Base-by-base conservation (phyloP, 2,329 filamentous ascomycete species). In the Plenodomus tracheiphilus region DNA sequence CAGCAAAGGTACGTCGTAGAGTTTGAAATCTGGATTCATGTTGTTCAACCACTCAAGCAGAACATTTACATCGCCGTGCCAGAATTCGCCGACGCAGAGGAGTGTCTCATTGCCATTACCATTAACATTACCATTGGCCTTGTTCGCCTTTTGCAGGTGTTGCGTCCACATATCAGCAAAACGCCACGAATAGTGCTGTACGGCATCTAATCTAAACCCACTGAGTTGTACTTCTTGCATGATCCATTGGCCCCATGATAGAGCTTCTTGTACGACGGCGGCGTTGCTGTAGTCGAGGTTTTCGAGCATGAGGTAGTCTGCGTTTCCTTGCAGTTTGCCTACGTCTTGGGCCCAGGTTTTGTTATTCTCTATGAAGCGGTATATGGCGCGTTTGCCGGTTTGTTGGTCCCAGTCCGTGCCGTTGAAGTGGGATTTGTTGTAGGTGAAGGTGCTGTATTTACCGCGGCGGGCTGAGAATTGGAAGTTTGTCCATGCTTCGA, bases 81-180 rank as follows among this genome's bases (percentile, higher is more conserved):
- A 88, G 62, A 85, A 87, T 62, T 88, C 86, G 4, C 83, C 85
- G 1, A 88, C 79, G 11, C 86, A 74, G 59, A 87, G 84, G 70
- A 82, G 81, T n/a, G n/a, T n/a, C n/a, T n/a, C n/a, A n/a, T n/a
- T n/a, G n/a, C n/a, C n/a, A n/a, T n/a, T n/a, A n/a, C n/a, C n/a
- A n/a, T n/a, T n/a, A n/a, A n/a, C n/a, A n/a, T n/a, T n/a, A n/a
- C n/a, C n/a, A 13, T 80, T 72, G 2, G 72, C 64, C 1, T 78
- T 77, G 74, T 69, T 48, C 81, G 47, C 45, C 35, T 53, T 47
- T 20, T 52, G 78, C 51, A 86, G 67, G 40, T 79, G 69, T 2
- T 71, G 70, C 39, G 86, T 79, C 65, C 86, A 86, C 11, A 81
- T 75, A 28, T 75, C 76, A 21, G 85, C 75, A 61, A 88, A 88